Evolutionary conservation across 2,329 filamentous ascomycete species (phyloP).

Genomic region (Zasmidium cellare): DNA sequence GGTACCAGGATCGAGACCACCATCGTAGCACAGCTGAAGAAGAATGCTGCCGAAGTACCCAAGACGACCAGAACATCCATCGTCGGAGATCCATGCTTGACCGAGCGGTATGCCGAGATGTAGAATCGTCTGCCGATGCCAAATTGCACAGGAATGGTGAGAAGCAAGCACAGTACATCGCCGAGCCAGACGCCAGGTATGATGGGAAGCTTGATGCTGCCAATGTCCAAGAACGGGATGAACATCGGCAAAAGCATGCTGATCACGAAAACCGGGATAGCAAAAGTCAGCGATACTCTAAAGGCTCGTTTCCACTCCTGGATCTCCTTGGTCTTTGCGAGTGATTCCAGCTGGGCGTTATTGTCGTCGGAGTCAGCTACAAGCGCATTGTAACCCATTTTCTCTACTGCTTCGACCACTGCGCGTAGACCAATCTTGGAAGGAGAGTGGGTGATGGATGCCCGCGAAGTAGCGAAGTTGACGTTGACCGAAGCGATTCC

Average conservation of each 20-base stretch:
- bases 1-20: conserved; percentile 71
- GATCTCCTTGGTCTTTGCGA: conserved; percentile 95
- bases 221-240: conserved; percentile 73
- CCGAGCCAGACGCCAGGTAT: conserved; percentile 80
- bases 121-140: conserved; percentile 96
- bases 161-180: conserved; percentile 76
- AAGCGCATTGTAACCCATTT: conserved; percentile 82
- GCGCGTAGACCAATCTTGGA: conserved; percentile 73
- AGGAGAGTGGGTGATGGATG: conserved; percentile 72
- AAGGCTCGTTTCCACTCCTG: conserved; percentile 88
- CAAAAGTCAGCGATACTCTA: conserved; percentile 73
- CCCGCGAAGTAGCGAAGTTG: conserved; percentile 70
- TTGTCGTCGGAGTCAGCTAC: conserved; percentile 92
- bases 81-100: conserved; percentile 87
- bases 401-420: conserved; percentile 80
- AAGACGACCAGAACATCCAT: conserved; percentile 97
- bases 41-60: conserved; percentile 92
- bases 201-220: conserved; percentile 61
- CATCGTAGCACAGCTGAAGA: conserved; percentile 91
- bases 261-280: conserved; percentile 85
- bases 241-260: conserved; percentile 95
- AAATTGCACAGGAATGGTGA: conserved; percentile 94
- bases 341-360: conserved; percentile 91
- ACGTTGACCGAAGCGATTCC: conserved; percentile 76
- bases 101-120: conserved; percentile 84